A percentile compares a stretch with the other conserved stretches of the same genome.
Evolutionary conservation across 1,284 basidiomycete species (phyloP).

Genomic region (Ustilago loliicola): DNA sequence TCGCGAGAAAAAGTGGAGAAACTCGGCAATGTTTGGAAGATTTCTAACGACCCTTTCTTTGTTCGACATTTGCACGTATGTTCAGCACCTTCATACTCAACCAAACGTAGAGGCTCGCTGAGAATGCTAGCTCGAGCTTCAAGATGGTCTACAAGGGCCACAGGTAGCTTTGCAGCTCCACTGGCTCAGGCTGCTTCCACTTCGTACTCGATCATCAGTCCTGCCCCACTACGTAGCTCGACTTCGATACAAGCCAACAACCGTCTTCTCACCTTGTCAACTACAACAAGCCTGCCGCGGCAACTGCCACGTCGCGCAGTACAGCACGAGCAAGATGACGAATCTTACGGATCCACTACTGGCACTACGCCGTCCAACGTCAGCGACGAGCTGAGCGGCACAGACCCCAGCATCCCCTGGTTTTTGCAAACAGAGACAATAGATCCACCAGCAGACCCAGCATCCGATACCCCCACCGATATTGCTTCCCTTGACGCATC

Average conservation of each 20-base stretch:
- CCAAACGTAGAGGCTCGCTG: too few species aligned
- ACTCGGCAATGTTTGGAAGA: slow-evolving; percentile 1
- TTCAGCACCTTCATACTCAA: slow-evolving; percentile 1
- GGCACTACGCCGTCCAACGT: slow-evolving; percentile 11
- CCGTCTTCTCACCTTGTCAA: slow-evolving; percentile 23
- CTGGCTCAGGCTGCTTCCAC: slow-evolving; percentile 14
- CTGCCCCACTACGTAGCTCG: neutral
- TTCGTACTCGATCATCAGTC: slow-evolving; percentile 7
- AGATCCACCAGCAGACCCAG: slow-evolving; percentile 31
- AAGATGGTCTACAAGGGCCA: slow-evolving; percentile 22
- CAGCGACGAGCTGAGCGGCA: slow-evolving; percentile 51
- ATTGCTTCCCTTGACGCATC: slow-evolving; percentile 2
- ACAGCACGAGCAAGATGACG: slow-evolving; percentile 7
- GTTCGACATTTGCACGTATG: neutral
- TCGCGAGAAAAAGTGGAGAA: slow-evolving; percentile 34
- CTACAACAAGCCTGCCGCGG: slow-evolving; percentile 21
- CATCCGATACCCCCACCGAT: neutral
- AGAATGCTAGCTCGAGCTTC: slow-evolving; percentile 36
- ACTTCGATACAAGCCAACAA: neutral
- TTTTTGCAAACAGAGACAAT: slow-evolving; percentile 60
- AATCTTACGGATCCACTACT: neutral
- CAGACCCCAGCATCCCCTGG: slow-evolving; percentile 56
- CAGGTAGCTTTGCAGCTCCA: slow-evolving; percentile 11
- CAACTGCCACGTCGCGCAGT: slow-evolving; percentile 21
- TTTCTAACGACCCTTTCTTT: slow-evolving; percentile 1